Conservation (phyloP, 768 basidiomycete species). For the Russula earlei region DNA sequence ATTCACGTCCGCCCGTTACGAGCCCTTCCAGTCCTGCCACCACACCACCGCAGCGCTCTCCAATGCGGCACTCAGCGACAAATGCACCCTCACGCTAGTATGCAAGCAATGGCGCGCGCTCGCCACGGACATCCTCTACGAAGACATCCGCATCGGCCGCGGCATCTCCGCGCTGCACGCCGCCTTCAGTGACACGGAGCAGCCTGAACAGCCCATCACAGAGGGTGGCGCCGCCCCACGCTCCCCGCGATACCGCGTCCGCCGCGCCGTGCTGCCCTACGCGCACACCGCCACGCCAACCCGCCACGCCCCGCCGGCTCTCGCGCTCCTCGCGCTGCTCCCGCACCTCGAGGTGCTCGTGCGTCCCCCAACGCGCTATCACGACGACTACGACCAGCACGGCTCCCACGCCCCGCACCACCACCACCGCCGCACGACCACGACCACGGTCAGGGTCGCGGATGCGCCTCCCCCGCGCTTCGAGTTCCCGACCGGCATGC, state of each 20-base stretch:
- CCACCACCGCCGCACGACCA: too few species aligned
- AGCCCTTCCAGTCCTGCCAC: constrained; percentile 6
- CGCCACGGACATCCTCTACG: constrained; percentile 13
- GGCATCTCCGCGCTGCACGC: constrained; percentile 9
- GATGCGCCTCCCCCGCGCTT: not conserved
- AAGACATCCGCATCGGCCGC: constrained; percentile 14
- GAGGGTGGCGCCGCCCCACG: not conserved
- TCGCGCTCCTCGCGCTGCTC: constrained; percentile 8
- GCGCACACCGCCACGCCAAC: constrained; percentile 7
- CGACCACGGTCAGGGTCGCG: not conserved
- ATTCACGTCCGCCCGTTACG: not conserved
- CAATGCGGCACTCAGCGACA: constrained; percentile 6
- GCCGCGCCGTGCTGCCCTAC: constrained; percentile 18
- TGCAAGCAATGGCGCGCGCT: constrained; percentile 15
- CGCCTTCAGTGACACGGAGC: not conserved
- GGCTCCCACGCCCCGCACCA: not conserved
- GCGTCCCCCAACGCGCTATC: constrained; percentile 1
- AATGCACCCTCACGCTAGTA: constrained; percentile 8
- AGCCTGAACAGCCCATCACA: too few species aligned
- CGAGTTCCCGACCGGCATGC: constrained; percentile 1
- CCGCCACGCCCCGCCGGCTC: not conserved
- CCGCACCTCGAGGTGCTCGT: constrained; percentile 17
- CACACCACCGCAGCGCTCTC: not conserved
- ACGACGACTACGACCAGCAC: too few species aligned
- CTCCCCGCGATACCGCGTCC: constrained; percentile 2